Evolutionary conservation across 2,329 filamentous ascomycete genomes (phyloP).

Genomic region (Magnaporthiopsis incrustans): DNA sequence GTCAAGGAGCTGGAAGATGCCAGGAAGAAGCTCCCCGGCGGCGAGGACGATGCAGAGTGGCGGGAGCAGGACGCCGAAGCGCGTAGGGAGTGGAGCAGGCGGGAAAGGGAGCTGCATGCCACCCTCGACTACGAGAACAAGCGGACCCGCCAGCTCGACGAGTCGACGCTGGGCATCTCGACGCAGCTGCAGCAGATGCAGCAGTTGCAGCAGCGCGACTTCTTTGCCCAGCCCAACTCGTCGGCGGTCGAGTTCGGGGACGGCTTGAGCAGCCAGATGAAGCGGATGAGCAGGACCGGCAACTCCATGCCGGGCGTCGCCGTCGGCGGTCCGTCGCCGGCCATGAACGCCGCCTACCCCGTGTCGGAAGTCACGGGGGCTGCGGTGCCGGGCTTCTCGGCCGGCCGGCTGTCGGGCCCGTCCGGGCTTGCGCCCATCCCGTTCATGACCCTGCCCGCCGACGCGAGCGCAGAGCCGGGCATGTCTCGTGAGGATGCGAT

Average conservation of each 20-base stretch:
- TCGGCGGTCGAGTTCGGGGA: conserved; percentile 38
- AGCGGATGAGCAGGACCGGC: conserved; percentile 39
- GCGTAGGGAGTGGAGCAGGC: conserved; percentile 47
- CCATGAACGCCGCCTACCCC: conserved; percentile 29
- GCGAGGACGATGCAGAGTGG: conserved; percentile 52
- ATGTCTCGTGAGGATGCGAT: conserved; percentile 53
- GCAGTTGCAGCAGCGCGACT: conserved; percentile 9
- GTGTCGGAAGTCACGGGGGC: conserved; percentile 31
- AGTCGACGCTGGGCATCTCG: conserved; percentile 36
- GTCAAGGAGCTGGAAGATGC: conserved; percentile 69
- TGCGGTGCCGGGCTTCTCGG: conserved; percentile 34
- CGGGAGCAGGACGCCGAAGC: conserved; percentile 42
- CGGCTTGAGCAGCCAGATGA: conserved; percentile 31
- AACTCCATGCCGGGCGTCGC: conserved; percentile 35
- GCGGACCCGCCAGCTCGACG: conserved; percentile 37
- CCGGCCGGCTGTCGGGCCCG: conserved; percentile 29
- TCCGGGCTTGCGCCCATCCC: conserved; percentile 44
- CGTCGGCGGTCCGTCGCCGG: conserved; percentile 31
- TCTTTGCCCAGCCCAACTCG: conserved; percentile 14
- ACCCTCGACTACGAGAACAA: conserved; percentile 39
- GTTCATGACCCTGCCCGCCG: conserved; percentile 34
- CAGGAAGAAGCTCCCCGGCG: conserved; percentile 53
- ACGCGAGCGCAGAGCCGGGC: background rate
- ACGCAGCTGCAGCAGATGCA: conserved; percentile 35
- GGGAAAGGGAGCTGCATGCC: conserved; percentile 44